Percentiles rank a stretch among this genome's conserved stretches.
Conservation (phyloP, 1,284 basidiomycete species). For the Moesziomyces antarcticus region DNA sequence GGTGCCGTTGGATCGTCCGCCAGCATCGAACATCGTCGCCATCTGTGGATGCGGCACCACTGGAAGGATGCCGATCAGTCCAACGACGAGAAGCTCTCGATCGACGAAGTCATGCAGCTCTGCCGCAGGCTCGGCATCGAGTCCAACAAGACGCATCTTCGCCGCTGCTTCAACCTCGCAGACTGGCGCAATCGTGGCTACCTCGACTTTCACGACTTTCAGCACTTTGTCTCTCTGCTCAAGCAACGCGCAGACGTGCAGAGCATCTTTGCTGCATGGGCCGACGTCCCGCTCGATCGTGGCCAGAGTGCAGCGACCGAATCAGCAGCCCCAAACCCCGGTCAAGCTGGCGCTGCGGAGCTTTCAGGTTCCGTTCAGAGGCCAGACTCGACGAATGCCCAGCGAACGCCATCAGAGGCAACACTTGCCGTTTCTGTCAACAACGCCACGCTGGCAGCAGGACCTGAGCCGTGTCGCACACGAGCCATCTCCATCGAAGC, state of each 20-base stretch:
- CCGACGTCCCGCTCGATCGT: conserved; percentile 27
- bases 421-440: conserved; percentile 10
- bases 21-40: conserved; percentile 74
- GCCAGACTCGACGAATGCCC: background rate
- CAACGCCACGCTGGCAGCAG: background rate
- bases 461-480: conserved; percentile 19
- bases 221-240: conserved; percentile 83
- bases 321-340: background rate
- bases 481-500: conserved; percentile 32
- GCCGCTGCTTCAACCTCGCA: conserved; percentile 79
- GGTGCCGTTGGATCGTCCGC: conserved; percentile 55
- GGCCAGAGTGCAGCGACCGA: no score
- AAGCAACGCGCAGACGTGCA: conserved; percentile 86
- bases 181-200: conserved; percentile 76
- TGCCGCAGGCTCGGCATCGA: conserved; percentile 82
- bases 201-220: conserved; percentile 86
- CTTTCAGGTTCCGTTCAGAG: no score
- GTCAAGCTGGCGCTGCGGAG: background rate
- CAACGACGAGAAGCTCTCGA: conserved; percentile 76
- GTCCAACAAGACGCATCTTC: conserved; percentile 75
- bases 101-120: conserved; percentile 80
- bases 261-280: conserved; percentile 63
- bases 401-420: background rate
- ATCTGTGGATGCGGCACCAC: conserved; percentile 83
- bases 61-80: conserved; percentile 79